Conservation (phyloP, 208 protist species). For the Crithidia brevicula region DNA sequence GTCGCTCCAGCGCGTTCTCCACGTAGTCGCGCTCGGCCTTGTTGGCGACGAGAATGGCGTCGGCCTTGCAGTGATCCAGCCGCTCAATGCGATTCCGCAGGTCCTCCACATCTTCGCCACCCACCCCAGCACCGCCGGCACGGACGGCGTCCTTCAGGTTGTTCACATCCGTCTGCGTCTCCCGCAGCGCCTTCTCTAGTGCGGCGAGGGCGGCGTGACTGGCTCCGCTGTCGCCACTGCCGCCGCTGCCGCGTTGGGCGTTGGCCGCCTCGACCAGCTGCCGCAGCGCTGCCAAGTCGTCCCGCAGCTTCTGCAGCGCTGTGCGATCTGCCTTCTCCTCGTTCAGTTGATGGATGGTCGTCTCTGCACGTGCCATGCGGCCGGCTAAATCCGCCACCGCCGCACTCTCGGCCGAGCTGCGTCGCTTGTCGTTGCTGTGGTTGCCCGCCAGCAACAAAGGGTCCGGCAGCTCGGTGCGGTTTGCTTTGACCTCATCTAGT, state of each 20-base stretch:
- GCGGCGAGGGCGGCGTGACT: conserved; percentile 8
- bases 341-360: conserved; percentile 41
- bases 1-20: conserved; percentile 89
- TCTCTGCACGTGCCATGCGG: conserved; percentile 39
- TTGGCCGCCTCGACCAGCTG: conserved; percentile 56
- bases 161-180: conserved; percentile 68
- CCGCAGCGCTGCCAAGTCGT: conserved; percentile 66
- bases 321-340: conserved; percentile 74
- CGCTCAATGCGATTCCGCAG: conserved; percentile 72
- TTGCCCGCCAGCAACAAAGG: conserved; percentile 1
- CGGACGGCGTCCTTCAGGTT: conserved; percentile 41
- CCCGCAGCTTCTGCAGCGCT: conserved; percentile 70
- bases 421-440: neutral
- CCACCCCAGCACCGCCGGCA: conserved; percentile 19
- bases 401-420: conserved; percentile 22
- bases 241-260: conserved; percentile 17
- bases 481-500: conserved; percentile 64
- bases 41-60: conserved; percentile 87
- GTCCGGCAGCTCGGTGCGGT: conserved; percentile 36
- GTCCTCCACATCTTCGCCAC: conserved; percentile 50
- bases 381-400: conserved; percentile 38
- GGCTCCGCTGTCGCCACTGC: conserved; percentile 11
- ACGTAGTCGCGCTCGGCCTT: conserved; percentile 93
- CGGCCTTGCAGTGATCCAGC: conserved; percentile 87
- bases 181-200: conserved; percentile 54